Conservation (phyloP, 495 filamentous ascomycete species). For the Terfezia claveryi region DNA sequence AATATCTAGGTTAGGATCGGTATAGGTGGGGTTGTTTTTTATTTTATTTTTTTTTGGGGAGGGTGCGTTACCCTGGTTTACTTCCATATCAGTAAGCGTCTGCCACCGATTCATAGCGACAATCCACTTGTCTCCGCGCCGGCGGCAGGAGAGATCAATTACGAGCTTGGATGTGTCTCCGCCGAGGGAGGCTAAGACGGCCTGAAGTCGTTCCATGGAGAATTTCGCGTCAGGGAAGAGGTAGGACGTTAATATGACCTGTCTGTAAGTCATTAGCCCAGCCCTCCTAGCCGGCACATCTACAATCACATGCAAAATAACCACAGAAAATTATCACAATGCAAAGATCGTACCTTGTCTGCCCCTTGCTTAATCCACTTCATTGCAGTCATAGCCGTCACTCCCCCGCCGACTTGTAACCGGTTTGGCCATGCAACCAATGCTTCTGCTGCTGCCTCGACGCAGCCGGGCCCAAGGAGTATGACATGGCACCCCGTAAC, state of each 20-base stretch:
- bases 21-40: background rate
- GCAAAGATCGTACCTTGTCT: conserved; percentile 45
- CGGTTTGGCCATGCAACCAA: conserved; percentile 50
- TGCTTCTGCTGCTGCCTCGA: conserved; percentile 54
- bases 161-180: conserved; percentile 53
- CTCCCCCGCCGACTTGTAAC: conserved; percentile 78
- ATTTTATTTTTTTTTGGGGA: background rate
- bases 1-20: background rate
- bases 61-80: conserved; percentile 41
- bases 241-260: conserved; percentile 31
- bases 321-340: background rate
- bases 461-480: conserved; percentile 78
- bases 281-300: background rate
- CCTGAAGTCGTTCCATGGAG: conserved; percentile 45
- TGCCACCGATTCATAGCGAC: conserved; percentile 99
- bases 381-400: conserved; percentile 60
- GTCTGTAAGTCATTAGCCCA: conserved; percentile 1
- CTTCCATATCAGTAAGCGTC: conserved; percentile 85
- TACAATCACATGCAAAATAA: no score
- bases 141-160: conserved; percentile 78
- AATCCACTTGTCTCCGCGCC: conserved; percentile 52
- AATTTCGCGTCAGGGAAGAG: conserved; percentile 73
- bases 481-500: conserved; percentile 78
- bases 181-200: conserved; percentile 45
- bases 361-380: conserved; percentile 76